Percentiles rank a stretch among this genome's conserved stretches.
phyloP scores from a whole-genome alignment of 2,329 filamentous ascomycete genomes.

The Arachnomyces sp. region DNA sequence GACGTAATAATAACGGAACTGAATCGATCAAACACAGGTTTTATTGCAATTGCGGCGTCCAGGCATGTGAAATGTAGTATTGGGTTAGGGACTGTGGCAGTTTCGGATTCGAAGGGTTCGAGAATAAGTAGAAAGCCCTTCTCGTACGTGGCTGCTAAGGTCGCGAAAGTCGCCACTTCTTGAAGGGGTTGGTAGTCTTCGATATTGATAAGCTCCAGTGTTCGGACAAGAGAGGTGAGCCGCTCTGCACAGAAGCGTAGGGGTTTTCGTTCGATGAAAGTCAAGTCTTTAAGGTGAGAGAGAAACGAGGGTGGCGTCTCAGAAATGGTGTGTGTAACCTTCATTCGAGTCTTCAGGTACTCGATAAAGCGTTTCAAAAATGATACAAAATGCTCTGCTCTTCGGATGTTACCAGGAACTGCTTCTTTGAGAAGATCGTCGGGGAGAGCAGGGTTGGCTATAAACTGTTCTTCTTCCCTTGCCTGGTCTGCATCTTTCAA shows the following conservation, averaged over 20 bases:
- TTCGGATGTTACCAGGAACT: conserved; percentile 88
- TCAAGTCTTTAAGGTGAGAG: conserved; percentile 85
- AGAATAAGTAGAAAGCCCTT: conserved; percentile 92
- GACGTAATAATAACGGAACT: conserved; percentile 98
- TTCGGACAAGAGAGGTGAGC: conserved; percentile 86
- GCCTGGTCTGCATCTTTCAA: conserved; percentile 81
- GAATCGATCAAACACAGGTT: conserved; percentile 94
- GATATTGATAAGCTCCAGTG: conserved; percentile 91
- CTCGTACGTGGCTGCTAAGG: conserved; percentile 91
- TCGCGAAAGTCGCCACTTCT: conserved; percentile 96
- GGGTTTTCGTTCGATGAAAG: conserved; percentile 95
- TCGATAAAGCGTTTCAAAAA: conserved; percentile 97
- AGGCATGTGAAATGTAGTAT: conserved; percentile 96
- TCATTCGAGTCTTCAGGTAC: conserved; percentile 97
- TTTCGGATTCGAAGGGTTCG: conserved; percentile 95
- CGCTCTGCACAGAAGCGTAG: conserved; percentile 88
- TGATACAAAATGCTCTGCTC: conserved; percentile 91
- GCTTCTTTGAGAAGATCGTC: conserved; percentile 93
- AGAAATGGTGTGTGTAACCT: conserved; percentile 92
- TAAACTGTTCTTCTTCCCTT: conserved; percentile 88
- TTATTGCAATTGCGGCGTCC: conserved; percentile 95
- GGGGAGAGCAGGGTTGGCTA: conserved; percentile 89
- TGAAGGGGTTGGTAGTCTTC: conserved; percentile 96
- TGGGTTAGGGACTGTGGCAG: conserved; percentile 89
- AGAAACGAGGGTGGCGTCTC: conserved; percentile 94